Base-by-base conservation (phyloP, 164 flowering plant species). In the Dillenia turbinata region DNA sequence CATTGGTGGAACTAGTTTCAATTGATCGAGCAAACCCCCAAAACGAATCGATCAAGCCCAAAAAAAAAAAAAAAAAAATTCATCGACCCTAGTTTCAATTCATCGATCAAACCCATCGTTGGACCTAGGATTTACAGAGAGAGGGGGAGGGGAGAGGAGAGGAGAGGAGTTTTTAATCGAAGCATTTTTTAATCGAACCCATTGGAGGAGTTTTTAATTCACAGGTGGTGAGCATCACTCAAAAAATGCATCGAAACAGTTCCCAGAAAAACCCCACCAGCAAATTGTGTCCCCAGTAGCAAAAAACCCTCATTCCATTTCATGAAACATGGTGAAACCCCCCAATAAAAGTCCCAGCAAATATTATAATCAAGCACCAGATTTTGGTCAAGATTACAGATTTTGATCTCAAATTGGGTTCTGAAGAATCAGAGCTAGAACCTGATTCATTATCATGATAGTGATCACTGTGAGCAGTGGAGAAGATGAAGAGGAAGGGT, bases 181-280 rank as follows among this genome's bases (percentile, higher is more conserved):
- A n/a, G n/a, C n/a, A n/a, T n/a, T n/a, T n/a, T n/a, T n/a, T n/a
- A n/a, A n/a, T n/a, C n/a, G n/a, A n/a, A n/a, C n/a, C n/a, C n/a
- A n/a, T n/a, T n/a, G n/a, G n/a, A n/a, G n/a, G n/a, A n/a, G n/a
- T n/a, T n/a, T n/a, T n/a, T n/a, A n/a, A n/a, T n/a, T n/a, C n/a
- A n/a, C n/a, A n/a, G n/a, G n/a, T n/a, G n/a, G n/a, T n/a, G n/a
- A 11, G 94, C 70, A 69, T 88, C 91, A n/a, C 85, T 78, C 64
- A 88, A 51, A 56, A 85, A 88, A 66, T 88, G 94, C 85, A 88
- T 88, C 75, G 84, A 1, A 10, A 89, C 87, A 17, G 94, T 88
- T 10, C 85, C 90, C 19, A 88, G 52, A 61, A 88, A 85, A 64
- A 88, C 91, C 9, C 94, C 91, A 22, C 94, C 94, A 8, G 94